Conservation (phyloP, 208 protist species). For the Acanthamoeba castellanii region DNA sequence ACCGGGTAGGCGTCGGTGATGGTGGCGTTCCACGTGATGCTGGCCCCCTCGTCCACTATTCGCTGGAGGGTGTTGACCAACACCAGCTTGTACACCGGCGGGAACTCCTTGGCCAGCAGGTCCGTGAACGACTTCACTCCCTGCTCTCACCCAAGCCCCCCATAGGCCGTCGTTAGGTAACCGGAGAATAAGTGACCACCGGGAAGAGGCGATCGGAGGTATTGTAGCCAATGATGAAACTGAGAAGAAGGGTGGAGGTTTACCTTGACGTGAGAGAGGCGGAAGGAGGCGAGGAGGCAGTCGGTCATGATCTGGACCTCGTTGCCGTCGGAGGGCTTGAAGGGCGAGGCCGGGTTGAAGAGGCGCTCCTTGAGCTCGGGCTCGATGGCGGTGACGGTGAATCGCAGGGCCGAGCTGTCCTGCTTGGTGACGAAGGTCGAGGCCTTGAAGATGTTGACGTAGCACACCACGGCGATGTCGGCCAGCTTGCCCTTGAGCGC, state of each 20-base stretch:
- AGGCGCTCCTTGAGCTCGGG: conserved; percentile 78
- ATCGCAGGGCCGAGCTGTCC: conserved; percentile 81
- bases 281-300: conserved; percentile 73
- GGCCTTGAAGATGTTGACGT: conserved; percentile 84
- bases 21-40: conserved; percentile 76
- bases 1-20: conserved; percentile 71
- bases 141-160: background rate
- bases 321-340: conserved; percentile 34
- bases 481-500: conserved; percentile 76
- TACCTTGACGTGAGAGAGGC: conserved; percentile 75
- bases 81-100: conserved; percentile 79
- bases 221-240: no score
- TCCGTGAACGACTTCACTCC: conserved; percentile 10
- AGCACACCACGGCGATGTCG: conserved; percentile 79
- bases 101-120: conserved; percentile 13
- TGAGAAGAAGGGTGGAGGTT: background rate
- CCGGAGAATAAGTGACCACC: no score
- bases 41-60: conserved; percentile 74
- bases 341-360: conserved; percentile 64
- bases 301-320: conserved; percentile 82
- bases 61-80: conserved; percentile 73
- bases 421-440: conserved; percentile 82
- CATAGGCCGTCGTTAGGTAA: no score
- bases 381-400: conserved; percentile 82
- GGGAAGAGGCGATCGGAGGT: no score